Evolutionary conservation across 495 filamentous ascomycete genomes (phyloP), one percentile per base, ranked within the genome.

Genomic region (Penicillium paxilli): DNA sequence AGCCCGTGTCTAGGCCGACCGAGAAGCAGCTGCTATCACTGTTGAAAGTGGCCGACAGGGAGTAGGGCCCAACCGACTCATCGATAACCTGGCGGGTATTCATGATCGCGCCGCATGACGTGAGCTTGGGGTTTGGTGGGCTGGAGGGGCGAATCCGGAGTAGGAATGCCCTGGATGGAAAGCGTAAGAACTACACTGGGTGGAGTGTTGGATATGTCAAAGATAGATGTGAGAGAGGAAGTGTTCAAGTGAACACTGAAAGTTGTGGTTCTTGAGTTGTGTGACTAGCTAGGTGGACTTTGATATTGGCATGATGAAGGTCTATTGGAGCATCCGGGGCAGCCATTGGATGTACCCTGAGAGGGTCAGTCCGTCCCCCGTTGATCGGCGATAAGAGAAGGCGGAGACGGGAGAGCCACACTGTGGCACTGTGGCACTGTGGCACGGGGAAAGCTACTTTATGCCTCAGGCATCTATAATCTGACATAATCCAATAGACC

Each of bases 41-140:
- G 66, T 96, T 98, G 76, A 98, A 96, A 19, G 87, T 82, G 44
- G 87, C 85, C 22, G 89, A 94, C 25, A 97, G 81, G 24, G 90
- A 93, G 59, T 85, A 82, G 5, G 90, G 88, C 35, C 83, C 82
- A 32, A 76, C 79, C 32, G 89, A 85, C 41, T 82, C 83, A 67
- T 96, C 90, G 59, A 98, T 91, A 56, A 87, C 81, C 38, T 87
- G 88, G 59, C 94, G 80, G 51, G 92, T 96, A 66, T 98, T 95
- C 94, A 98, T 98, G 45, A 41, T 60, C 78, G 70, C 28, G 25
- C 53, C 52, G 44, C 63, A 64, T 64, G 52, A 54, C 47, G 54
- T 50, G 33, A 37, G 30, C 42, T 20, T 22, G n/a, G n/a, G 3
- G 30, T 14, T 10, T 14, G 30, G 0, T 32, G 2, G 30, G 30